phyloP scores from a whole-genome alignment of 1,284 basidiomycete species.

The Microstroma glucosiphilum region DNA sequence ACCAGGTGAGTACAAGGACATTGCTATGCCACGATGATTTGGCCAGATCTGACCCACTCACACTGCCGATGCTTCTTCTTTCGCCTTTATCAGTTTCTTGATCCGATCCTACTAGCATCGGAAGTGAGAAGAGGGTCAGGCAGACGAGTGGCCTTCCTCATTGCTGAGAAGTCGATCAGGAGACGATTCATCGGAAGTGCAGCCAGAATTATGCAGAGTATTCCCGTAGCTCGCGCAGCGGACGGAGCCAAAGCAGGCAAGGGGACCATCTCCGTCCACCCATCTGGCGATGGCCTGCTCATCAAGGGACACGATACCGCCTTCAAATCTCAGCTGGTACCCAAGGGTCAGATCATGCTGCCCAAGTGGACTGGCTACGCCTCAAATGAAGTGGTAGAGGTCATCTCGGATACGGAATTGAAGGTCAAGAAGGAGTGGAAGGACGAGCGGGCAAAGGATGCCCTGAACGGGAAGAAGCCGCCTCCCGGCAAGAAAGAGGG shows the following conservation, averaged over 20 bases:
- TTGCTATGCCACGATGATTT: background rate
- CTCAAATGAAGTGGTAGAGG: conserved; percentile 76
- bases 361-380: conserved; percentile 73
- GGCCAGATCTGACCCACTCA: background rate
- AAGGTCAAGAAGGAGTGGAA: conserved; percentile 77
- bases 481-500: conserved; percentile 18
- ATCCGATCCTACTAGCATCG: conserved; percentile 79
- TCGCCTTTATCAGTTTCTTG: conserved; percentile 69
- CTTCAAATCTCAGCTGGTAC: conserved; percentile 70
- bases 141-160: conserved; percentile 78
- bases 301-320: conserved; percentile 72
- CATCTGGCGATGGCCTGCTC: conserved; percentile 56
- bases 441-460: conserved; percentile 44
- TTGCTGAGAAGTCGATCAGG: conserved; percentile 87
- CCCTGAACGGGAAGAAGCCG: conserved; percentile 35
- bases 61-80: background rate
- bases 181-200: conserved; percentile 75
- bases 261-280: conserved; percentile 68
- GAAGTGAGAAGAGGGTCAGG: conserved; percentile 78
- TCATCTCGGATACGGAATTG: conserved; percentile 78
- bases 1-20: conserved; percentile 62
- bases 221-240: conserved; percentile 80
- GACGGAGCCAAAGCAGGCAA: conserved; percentile 75
- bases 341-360: conserved; percentile 80
- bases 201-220: conserved; percentile 78